Base-by-base conservation (phyloP, 2,329 filamentous ascomycete genomes). In the Aureobasidium sp. region DNA sequence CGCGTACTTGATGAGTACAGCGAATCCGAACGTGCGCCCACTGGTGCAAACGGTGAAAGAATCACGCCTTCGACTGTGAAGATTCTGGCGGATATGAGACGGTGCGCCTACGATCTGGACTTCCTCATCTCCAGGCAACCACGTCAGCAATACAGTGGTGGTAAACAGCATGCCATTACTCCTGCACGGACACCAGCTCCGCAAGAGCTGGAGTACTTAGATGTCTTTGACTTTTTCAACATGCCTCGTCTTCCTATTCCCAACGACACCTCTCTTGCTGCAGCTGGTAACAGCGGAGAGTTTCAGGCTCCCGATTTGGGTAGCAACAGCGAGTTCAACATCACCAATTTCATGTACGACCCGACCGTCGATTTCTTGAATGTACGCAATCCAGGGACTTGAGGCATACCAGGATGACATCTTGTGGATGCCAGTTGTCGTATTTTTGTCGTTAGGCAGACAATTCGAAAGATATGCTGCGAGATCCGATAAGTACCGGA, bases 151-250 rank as follows among this genome's bases (percentile, higher is more conserved):
- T 71, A 69, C 56, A 66, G 64, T 7, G 36, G 51, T 2, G 55
- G 60, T 42, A 68, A 63, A 63, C 55, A 63, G 10, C 61, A 63
- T 17, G 63, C 63, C 7, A 70, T 74, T 3, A 73, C 73, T 1
- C 72, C 64, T 66, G 78, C 61, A 66, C 59, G 73, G 63, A 71
- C 64, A 52, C 89, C 90, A 0, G 88, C 86, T 10, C 84, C 88
- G 1, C 90, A 94, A 67, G 91, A 96, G 70, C 79, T 96, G 3
- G 92, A 96, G 72, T 96, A 95, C 71, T 79, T 96, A 2, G 91
- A 96, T 68, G 89, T 96, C 0, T 96, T 97, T 72, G 90, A 94
- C 68, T 96, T 95, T 71, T 97, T 96, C 80, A 96, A 96, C 71
- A 86, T 95, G 62, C 92, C 92, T 0, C 80, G 91, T 20, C 77